These are phyloP conservation scores for Salicornia ramosissima DNA, from an alignment of 148 eudicot genomes.

Conservation along the genomic window DNA sequence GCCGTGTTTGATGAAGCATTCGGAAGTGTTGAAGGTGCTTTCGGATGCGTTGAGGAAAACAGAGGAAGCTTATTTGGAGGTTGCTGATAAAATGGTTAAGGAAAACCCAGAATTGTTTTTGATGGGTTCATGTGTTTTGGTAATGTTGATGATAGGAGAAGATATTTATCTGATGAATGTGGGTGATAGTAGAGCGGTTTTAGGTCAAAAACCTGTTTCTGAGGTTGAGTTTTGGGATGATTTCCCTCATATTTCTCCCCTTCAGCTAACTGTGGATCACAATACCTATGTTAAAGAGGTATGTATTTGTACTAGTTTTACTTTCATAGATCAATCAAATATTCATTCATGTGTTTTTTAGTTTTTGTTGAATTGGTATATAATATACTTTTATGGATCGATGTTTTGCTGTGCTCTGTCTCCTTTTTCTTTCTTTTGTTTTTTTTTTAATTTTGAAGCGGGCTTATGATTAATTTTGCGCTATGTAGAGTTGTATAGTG, in stretches of 20 bases:
- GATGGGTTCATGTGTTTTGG: slow-evolving; percentile 97
- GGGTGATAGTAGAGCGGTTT: slow-evolving; percentile 86
- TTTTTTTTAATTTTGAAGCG: too few relatives aligned
- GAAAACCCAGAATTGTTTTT: slow-evolving; percentile 87
- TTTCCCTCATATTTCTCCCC: slow-evolving; percentile 56
- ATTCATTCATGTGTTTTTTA: neutral
- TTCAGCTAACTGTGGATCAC: slow-evolving; percentile 80
- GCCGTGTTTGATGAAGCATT: slow-evolving; percentile 36
- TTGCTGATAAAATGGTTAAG: slow-evolving; percentile 71
- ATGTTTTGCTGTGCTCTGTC: too few relatives aligned
- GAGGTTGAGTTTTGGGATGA: slow-evolving; percentile 54
- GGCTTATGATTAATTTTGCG: too few relatives aligned
- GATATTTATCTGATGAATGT: slow-evolving; percentile 90
- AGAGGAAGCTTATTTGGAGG: slow-evolving; percentile 73
- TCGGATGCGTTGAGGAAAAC: slow-evolving; percentile 73
- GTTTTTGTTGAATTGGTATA: neutral
- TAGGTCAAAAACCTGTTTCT: slow-evolving; percentile 60
- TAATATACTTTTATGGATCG: neutral
- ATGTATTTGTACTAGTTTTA: neutral
- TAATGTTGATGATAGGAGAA: slow-evolving; percentile 87
- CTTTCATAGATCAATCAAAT: neutral
- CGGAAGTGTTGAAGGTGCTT: slow-evolving; percentile 68
- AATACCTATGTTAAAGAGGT: slow-evolving; percentile 81
- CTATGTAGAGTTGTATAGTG: too few relatives aligned
- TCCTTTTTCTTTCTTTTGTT: too few relatives aligned